Base-by-base conservation (phyloP, 169 alveolate species). In the Plasmodium sp. region DNA sequence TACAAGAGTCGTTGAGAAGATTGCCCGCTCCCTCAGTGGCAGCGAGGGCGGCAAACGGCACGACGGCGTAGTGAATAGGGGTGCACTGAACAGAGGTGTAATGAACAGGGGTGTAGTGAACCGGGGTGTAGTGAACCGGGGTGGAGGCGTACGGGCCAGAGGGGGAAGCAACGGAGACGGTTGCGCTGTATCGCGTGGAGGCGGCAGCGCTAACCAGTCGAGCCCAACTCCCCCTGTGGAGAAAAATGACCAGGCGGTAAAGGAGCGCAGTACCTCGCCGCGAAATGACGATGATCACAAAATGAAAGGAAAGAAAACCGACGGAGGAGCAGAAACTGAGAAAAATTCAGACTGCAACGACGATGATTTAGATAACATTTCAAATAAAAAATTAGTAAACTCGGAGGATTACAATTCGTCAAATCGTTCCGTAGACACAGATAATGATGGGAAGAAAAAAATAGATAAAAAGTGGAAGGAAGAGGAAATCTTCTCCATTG, bases 381-480 rank as follows among this genome's bases (percentile, higher is more conserved):
- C 73, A 71, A 51, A 77, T 34, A 77, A 86, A 75, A 84, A 84
- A 45, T 27, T 43, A 12, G 71, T 36, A 4, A 16, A 41, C n/a
- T 56, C 56, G 31, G 85, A 86, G 6, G 74, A 48, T 54, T 75
- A 7, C 43, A 36, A 79, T 54, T 48, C 48, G 27, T 27, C 81
- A n/a, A 48, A 73, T 74, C 56, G 39, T 85, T 77, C 71, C 31
- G 18, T 79, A 34, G 80, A 86, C 81, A 54, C 14, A 22, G 27
- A 36, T 27, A 56, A 34, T 75, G 48, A 22, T n/a, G 81, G 31
- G 9, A 62, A 62, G 48, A 90, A 62, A 90, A 90, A 5, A 80
- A 90, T 90, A 80, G 62, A 90, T 80, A 90, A 90, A 90, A 90
- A 90, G 43, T 90, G 94, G 94, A 79, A 73, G 73, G 94, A 80